Conservation (phyloP, 2,329 filamentous ascomycete species). For the Aureobasidium sp. region DNA sequence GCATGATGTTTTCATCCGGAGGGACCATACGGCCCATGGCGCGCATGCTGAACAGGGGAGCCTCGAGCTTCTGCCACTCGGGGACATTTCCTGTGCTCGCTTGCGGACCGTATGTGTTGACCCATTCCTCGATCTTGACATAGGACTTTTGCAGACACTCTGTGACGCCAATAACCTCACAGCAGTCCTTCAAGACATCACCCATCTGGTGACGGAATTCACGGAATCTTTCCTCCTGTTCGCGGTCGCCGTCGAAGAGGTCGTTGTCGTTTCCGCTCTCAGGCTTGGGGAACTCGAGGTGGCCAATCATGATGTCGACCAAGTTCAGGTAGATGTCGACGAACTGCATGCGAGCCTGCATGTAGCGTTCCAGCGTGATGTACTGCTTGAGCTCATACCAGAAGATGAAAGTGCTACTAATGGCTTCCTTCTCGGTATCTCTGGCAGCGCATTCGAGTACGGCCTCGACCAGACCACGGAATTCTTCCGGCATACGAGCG, state of each 20-base stretch:
- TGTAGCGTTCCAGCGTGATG: slow-evolving; percentile 81
- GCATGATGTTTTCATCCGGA: slow-evolving; percentile 73
- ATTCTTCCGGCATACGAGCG: slow-evolving; percentile 71
- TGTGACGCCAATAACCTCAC: slow-evolving; percentile 88
- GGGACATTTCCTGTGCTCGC: slow-evolving; percentile 68
- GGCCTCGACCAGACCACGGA: slow-evolving; percentile 76
- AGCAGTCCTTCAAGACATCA: slow-evolving; percentile 93
- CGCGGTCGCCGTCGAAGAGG: slow-evolving; percentile 89
- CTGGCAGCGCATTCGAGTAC: slow-evolving; percentile 85
- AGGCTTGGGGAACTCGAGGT: slow-evolving; percentile 75
- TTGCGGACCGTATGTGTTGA: slow-evolving; percentile 67
- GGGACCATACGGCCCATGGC: slow-evolving; percentile 97
- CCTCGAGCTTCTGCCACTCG: slow-evolving; percentile 93
- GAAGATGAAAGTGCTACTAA: slow-evolving; percentile 89
- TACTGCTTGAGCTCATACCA: slow-evolving; percentile 99
- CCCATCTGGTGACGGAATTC: slow-evolving; percentile 97
- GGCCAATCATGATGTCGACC: slow-evolving; percentile 85
- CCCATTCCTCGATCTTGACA: slow-evolving; percentile 78
- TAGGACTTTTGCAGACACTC: slow-evolving; percentile 88
- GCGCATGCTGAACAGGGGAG: slow-evolving; percentile 87
- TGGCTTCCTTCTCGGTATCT: slow-evolving; percentile 82
- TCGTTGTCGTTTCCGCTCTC: slow-evolving; percentile 67
- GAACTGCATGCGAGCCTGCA: slow-evolving; percentile 66
- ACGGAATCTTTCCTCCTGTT: slow-evolving; percentile 92
- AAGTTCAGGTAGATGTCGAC: slow-evolving; percentile 78